Evolutionary conservation across 1,284 basidiomycete genomes (phyloP).

Genomic region (Porogramme epimiltina): DNA sequence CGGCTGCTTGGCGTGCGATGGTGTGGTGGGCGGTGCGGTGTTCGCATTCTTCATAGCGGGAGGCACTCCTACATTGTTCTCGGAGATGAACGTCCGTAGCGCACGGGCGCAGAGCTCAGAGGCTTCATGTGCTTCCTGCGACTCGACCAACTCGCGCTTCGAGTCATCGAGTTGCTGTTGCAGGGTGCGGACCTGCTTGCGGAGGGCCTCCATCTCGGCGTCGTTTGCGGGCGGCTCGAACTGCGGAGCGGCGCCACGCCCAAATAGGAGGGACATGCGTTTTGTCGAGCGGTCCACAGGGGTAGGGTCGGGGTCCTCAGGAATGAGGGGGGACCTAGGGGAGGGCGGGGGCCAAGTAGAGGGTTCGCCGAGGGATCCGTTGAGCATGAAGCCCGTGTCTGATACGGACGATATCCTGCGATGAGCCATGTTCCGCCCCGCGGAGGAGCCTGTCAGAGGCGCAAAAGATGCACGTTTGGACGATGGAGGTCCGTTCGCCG

Average conservation of each 20-base stretch:
- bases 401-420: constrained; percentile 71
- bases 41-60: constrained; percentile 25
- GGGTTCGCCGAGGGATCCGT: constrained; percentile 16
- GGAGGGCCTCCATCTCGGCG: constrained; percentile 52
- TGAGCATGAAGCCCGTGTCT: constrained; percentile 43
- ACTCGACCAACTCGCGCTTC: constrained; percentile 70
- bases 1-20: constrained; percentile 19
- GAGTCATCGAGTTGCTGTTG: constrained; percentile 65
- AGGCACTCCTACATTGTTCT: constrained; percentile 60
- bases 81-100: constrained; percentile 83
- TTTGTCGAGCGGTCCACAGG: constrained; percentile 35
- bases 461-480: constrained; percentile 73
- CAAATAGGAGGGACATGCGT: constrained; percentile 57
- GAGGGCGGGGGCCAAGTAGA: constrained; percentile 22
- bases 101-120: constrained; percentile 85
- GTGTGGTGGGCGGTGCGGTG: constrained; percentile 26
- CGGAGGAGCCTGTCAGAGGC: constrained; percentile 59
- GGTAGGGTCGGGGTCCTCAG: constrained; percentile 16
- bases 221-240: constrained; percentile 24
- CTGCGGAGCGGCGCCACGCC: constrained; percentile 40
- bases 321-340: constrained; percentile 31
- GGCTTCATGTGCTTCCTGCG: constrained; percentile 82
- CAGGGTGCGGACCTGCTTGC: constrained; percentile 59
- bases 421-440: constrained; percentile 59
- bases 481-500: constrained; percentile 44